Conservation (phyloP, 495 filamentous ascomycete genomes). For the Podospora conica region DNA sequence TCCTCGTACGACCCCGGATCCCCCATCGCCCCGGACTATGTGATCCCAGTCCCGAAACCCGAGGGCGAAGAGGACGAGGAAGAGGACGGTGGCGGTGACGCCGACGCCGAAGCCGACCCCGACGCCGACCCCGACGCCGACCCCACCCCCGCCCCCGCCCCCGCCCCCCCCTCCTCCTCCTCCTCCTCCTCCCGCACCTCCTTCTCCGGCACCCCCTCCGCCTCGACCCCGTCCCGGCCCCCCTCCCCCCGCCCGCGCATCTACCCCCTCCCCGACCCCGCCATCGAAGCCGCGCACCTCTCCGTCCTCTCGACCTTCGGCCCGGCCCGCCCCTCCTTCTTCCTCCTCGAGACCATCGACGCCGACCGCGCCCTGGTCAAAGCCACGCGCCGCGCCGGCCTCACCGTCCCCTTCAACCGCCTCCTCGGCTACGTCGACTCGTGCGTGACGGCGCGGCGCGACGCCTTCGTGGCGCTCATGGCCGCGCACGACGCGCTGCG, state of each 20-base stretch:
- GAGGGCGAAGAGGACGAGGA: too few relatives aligned
- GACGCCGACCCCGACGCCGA: background rate
- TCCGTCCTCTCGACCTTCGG: background rate
- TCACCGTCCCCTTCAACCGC: background rate
- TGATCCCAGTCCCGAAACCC: background rate
- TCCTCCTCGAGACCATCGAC: background rate
- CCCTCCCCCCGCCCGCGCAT: background rate
- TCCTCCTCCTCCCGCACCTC: background rate
- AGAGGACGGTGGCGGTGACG: too few relatives aligned
- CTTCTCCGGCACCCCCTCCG: too few relatives aligned
- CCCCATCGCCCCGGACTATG: background rate
- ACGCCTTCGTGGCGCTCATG: background rate
- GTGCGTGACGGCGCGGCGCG: background rate
- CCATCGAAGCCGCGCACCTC: background rate
- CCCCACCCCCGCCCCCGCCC: background rate
- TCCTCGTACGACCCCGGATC: background rate
- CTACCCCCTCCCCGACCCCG: background rate
- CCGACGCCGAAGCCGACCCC: background rate
- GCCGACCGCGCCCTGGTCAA: background rate
- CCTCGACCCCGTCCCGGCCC: background rate
- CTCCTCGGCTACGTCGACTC: background rate
- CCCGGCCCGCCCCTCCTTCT: background rate
- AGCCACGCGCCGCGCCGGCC: background rate
- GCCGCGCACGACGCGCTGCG: background rate
- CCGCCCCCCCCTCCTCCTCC: too few relatives aligned